phyloP scores from a whole-genome alignment of 768 basidiomycete genomes.

The Gyrodon lividus region DNA sequence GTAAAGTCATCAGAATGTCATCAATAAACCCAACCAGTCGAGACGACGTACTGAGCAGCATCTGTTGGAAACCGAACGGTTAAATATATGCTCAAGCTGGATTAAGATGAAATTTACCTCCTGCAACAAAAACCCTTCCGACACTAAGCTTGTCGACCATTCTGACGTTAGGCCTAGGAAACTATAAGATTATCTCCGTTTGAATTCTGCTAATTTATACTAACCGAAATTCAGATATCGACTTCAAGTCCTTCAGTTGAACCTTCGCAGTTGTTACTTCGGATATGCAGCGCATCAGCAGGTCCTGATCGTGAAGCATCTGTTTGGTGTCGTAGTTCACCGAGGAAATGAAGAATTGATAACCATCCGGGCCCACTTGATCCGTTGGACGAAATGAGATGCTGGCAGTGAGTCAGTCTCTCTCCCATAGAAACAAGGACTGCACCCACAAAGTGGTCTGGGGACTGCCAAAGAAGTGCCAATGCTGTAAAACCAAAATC shows the following conservation, averaged over 20 bases:
- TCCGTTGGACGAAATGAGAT: conserved; percentile 37
- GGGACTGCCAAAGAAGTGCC: conserved; percentile 49
- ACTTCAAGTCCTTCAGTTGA: conserved; percentile 23
- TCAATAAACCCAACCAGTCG: background rate
- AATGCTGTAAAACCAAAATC: conserved; percentile 38
- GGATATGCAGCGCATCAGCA: conserved; percentile 13
- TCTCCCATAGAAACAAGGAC: background rate
- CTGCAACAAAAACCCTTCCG: conserved; percentile 15
- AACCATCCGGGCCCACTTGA: conserved; percentile 24
- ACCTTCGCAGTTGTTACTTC: conserved; percentile 25
- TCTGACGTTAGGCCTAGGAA: conserved; percentile 11
- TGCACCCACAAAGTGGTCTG: background rate
- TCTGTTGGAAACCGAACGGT: conserved; percentile 9
- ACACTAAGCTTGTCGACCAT: conserved; percentile 13
- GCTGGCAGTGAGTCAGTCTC: conserved; percentile 15
- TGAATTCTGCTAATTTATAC: background rate
- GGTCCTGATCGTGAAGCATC: conserved; percentile 17
- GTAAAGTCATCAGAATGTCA: background rate
- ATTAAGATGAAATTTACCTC: conserved; percentile 4
- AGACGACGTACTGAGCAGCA: conserved; percentile 19
- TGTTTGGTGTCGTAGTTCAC: conserved; percentile 20
- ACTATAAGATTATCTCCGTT: background rate
- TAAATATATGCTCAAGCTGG: background rate
- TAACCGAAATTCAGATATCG: conserved; percentile 23
- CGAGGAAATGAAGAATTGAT: conserved; percentile 30